These are phyloP conservation scores for Arthrobotrys iridis DNA, from an alignment of 2,329 filamentous ascomycete species.

Conservation along the genomic window DNA sequence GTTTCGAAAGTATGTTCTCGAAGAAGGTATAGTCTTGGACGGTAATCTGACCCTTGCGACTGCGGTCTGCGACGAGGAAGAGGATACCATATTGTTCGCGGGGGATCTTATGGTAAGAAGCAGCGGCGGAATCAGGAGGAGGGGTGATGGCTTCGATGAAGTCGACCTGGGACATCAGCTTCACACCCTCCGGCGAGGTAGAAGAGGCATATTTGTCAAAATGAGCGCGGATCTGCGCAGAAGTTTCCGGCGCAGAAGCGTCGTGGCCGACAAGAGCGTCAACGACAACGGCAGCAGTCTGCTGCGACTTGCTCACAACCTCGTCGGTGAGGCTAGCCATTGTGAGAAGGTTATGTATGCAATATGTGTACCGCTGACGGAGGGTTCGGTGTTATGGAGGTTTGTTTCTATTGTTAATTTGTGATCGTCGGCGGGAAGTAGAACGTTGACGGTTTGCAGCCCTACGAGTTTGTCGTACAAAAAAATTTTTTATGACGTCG, in stretches of 20 bases:
- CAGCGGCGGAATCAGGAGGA: conserved; percentile 68
- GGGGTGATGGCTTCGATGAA: conserved; percentile 93
- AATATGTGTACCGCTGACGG: neutral
- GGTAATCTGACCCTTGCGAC: conserved; percentile 75
- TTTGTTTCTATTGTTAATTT: neutral
- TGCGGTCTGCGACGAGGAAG: conserved; percentile 88
- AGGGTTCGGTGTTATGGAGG: neutral
- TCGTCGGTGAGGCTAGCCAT: conserved; percentile 42
- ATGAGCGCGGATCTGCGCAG: conserved; percentile 74
- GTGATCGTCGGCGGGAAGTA: neutral
- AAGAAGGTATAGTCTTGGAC: conserved; percentile 91
- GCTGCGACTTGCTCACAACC: conserved; percentile 39
- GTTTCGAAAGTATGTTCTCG: conserved; percentile 90
- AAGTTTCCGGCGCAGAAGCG: conserved; percentile 8
- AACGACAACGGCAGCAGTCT: conserved; percentile 38
- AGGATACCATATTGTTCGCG: conserved; percentile 94
- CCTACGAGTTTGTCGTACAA: conserved; percentile 15
- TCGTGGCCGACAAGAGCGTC: conserved; percentile 50
- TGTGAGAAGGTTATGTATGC: neutral
- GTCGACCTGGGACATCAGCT: conserved; percentile 82
- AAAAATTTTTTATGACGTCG: conserved; percentile 38
- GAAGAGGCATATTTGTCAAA: conserved; percentile 77
- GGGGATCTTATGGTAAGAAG: conserved; percentile 96
- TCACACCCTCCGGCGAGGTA: conserved; percentile 80
- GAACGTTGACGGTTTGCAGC: neutral